phyloP scores from a whole-genome alignment of 2,329 filamentous ascomycete species.

The Trichoderma sp. region DNA sequence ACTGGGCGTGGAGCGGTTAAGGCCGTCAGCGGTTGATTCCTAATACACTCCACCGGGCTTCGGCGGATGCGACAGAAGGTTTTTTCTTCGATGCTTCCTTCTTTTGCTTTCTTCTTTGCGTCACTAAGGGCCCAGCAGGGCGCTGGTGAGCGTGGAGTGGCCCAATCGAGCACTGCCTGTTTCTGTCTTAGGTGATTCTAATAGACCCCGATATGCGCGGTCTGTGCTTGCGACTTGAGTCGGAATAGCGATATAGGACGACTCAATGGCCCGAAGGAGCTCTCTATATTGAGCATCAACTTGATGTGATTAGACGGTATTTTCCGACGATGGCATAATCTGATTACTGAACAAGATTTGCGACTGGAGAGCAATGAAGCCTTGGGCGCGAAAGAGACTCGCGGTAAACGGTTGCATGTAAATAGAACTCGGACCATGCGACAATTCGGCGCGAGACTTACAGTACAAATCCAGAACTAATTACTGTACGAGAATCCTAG shows the following conservation, averaged over 20 bases:
- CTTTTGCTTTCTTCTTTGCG: not conserved
- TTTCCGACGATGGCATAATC: not conserved
- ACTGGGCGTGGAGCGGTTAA: not conserved
- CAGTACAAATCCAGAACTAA: not conserved
- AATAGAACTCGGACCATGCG: not conserved
- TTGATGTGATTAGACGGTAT: not conserved
- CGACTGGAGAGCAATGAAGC: not conserved
- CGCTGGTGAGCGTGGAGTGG: not conserved
- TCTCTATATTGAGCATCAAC: not conserved
- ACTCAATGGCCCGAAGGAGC: not conserved
- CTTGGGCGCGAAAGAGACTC: not conserved
- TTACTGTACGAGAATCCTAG: not conserved
- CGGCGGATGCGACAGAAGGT: not conserved
- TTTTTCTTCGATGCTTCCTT: not conserved
- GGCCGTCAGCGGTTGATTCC: conserved; percentile 7
- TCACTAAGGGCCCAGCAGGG: not conserved
- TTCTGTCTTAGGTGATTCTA: not conserved
- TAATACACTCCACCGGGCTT: not conserved
- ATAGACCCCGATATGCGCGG: not conserved
- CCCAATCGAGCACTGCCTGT: not conserved
- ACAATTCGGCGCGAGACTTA: not conserved
- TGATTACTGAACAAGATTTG: not conserved
- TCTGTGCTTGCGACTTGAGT: not conserved
- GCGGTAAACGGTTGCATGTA: not conserved
- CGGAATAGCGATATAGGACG: not conserved